A percentile compares a stretch with the other conserved stretches of the same genome.
phyloP scores from a whole-genome alignment of 495 filamentous ascomycete species.

The Penicillium pancosmium region DNA sequence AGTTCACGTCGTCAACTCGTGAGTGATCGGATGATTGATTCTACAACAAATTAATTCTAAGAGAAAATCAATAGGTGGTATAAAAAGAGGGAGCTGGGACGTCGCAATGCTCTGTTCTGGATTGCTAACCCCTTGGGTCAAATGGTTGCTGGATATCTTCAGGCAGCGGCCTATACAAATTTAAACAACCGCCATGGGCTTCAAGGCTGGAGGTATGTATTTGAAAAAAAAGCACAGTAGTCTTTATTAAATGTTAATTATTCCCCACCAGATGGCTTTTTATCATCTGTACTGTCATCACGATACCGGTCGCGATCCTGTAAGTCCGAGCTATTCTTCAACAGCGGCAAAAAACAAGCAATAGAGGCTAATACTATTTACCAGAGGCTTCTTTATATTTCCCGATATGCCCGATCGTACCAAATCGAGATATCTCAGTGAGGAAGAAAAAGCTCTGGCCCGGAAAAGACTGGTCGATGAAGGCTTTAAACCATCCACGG shows the following conservation, averaged over 20 bases:
- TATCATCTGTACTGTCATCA: constrained; percentile 30
- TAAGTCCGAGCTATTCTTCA: constrained; percentile 4
- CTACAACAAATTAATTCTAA: too few relatives aligned
- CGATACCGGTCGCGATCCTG: constrained; percentile 31
- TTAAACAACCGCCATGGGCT: constrained; percentile 26
- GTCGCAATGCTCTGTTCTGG: constrained; percentile 30
- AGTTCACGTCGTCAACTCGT: constrained; percentile 30
- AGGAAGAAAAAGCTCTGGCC: neutral
- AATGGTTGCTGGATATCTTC: constrained; percentile 35
- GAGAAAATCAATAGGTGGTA: constrained; percentile 19
- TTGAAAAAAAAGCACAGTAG: neutral
- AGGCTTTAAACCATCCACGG: neutral
- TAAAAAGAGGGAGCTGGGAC: constrained; percentile 26
- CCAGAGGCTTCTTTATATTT: neutral
- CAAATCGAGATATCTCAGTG: neutral
- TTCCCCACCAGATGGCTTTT: constrained; percentile 25
- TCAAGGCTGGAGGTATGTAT: constrained; percentile 26
- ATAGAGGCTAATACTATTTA: too few relatives aligned
- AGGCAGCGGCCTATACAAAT: constrained; percentile 32
- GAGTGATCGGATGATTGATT: too few relatives aligned
- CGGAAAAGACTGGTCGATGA: neutral
- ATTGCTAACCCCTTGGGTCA: constrained; percentile 27
- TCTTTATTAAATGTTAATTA: neutral
- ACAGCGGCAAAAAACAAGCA: neutral
- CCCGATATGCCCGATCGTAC: neutral